A percentile compares a stretch with the other conserved stretches of the same genome.
Evolutionary conservation across 2,329 filamentous ascomycete species (phyloP).

Genomic region (Colletotrichum plurivorum): DNA sequence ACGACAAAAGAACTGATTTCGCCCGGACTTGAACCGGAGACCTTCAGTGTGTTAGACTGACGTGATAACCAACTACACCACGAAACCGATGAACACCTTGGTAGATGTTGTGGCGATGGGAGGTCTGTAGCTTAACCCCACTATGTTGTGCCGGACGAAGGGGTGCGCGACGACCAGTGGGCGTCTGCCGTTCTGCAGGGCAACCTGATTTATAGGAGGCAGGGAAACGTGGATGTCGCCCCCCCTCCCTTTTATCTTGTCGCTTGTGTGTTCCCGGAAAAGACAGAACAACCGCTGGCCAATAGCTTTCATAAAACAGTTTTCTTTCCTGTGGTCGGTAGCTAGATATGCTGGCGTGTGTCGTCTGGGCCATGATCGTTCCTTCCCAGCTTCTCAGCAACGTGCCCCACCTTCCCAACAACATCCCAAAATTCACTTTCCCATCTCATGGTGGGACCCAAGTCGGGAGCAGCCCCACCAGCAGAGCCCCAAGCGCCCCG

Average conservation of each 20-base stretch:
- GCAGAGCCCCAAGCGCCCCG: not conserved
- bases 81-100: conserved; percentile 15
- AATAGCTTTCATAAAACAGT: too few species aligned
- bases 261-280: too few species aligned
- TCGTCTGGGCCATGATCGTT: not conserved
- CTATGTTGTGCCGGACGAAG: too few species aligned
- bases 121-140: fast-evolving
- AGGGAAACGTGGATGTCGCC: too few species aligned
- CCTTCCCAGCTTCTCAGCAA: not conserved
- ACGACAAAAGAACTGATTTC: not conserved
- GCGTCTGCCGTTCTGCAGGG: too few species aligned
- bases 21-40: conserved; percentile 40
- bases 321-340: too few species aligned
- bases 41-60: conserved; percentile 58
- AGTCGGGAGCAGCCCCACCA: conserved; percentile 16
- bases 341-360: too few species aligned
- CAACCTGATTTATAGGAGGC: too few species aligned
- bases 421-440: conserved; percentile 16
- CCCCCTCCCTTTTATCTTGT: too few species aligned
- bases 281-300: too few species aligned
- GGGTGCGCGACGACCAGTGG: too few species aligned
- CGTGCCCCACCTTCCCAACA: conserved; percentile 4
- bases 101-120: not conserved
- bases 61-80: conserved; percentile 63
- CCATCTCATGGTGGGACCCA: conserved; percentile 8